Evolutionary conservation across 495 filamentous ascomycete species (phyloP), one percentile per base, ranked within the genome.

Genomic region (Penicillium samsonianum): DNA sequence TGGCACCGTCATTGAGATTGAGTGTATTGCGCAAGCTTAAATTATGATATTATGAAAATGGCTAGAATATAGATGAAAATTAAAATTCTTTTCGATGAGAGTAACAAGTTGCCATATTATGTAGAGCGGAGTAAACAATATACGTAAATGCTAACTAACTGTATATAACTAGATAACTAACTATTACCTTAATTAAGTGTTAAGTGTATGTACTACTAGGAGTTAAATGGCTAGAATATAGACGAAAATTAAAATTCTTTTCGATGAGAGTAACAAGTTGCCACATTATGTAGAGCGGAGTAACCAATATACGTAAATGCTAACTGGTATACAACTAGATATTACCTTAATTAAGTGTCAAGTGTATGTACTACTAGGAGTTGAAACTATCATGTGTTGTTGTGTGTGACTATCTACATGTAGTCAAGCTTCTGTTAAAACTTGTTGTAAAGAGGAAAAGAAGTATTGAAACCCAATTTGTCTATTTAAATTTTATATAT

Each of bases 1-100:
- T 8, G 62, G 71, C 2, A 75, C 71, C 25, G 65, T 72, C 2
- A 73, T 72, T 63, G 69, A 72, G 63, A 73, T 73, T 61, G 69
- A 72, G 53, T 72, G 71, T 44, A 73, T 73, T 62, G 70, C 72
- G 9, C 67, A 73, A 61, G 69, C 55, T 44, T 68, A 49, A 59
- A 53, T 43, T 20, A 42, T 35, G 28, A 40, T 10, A 41, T 52
- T n/a, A 59, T 44, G 9, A 23, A 57, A 49, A 51, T 38, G 16
- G 12, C 5, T 50, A 10, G 10, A 42, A 57, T 42, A 31, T 44
- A 58, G 38, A 58, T 11, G 33, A 33, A 17, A 58, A n/a, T 42
- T 2, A n/a, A 43, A 55, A 25, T 28, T 14, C 23, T 25, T 16
- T 46, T 45, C 40, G 4, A 19, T 8, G 7, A n/a, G 5, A n/a